Conservation (phyloP, 2,329 filamentous ascomycete species). For the Colletotrichum nymphaeae region DNA sequence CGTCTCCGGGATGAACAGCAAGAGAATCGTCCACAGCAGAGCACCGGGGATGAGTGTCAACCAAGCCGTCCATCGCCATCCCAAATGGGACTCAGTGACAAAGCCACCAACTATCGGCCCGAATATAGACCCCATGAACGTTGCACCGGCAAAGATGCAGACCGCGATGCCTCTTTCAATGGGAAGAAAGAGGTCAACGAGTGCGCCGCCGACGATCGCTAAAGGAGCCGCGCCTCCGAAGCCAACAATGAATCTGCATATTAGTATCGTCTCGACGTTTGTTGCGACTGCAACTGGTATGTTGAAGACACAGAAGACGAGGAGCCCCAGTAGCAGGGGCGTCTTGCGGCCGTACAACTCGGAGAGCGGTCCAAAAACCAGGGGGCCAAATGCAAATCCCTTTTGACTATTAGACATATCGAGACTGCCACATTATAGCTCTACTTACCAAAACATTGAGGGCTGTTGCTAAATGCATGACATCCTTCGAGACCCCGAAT, state of each 20-base stretch:
- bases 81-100: no score
- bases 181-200: no score
- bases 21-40: no score
- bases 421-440: not conserved
- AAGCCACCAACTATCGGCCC: no score
- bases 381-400: not conserved
- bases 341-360: not conserved
- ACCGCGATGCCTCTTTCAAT: no score
- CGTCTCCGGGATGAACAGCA: no score
- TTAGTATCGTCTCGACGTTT: not conserved
- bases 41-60: no score
- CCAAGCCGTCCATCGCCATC: no score
- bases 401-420: not conserved
- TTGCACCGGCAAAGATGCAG: no score
- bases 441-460: not conserved
- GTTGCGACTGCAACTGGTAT: not conserved
- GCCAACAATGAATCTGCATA: not conserved
- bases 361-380: not conserved
- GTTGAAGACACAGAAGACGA: not conserved
- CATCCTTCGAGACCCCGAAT: not conserved
- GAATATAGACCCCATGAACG: no score
- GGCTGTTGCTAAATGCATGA: not conserved
- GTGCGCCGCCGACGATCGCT: no score
- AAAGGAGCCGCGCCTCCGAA: not conserved
- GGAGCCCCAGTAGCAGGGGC: not conserved